Evolutionary conservation across 2,329 filamentous ascomycete species (phyloP), one percentile per base, ranked within the genome.

Genomic region (Pseudogymnoascus sp.): DNA sequence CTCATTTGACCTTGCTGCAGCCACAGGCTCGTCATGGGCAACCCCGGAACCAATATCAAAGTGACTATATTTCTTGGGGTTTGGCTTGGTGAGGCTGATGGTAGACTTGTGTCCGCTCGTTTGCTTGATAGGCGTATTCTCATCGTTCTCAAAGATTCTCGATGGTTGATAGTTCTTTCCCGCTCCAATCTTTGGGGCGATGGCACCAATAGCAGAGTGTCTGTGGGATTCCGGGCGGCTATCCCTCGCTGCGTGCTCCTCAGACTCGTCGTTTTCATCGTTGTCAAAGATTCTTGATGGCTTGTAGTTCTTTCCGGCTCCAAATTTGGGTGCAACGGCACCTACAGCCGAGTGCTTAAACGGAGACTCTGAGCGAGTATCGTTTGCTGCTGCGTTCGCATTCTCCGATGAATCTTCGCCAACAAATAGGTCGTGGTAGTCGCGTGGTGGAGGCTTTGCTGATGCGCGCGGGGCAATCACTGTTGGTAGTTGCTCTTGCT

Each of bases 61-160:
- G 74, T 97, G 93, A 62, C 88, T 79, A 76, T 86, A 97, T 74
- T 91, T 95, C 70, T 84, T 85, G 2, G 89, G 83, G 72, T 94
- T 83, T 6, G 89, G 86, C 69, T 66, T 80, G 69, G 81, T 79
- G 66, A 74, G 76, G 60, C 75, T 75, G 39, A 78, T 77, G 25
- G 72, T 68, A 28, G 74, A 73, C 61, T 74, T 72, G 47, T 70
- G 66, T 37, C 75, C 72, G 54, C 78, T 75, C 76, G 66, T 79
- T 72, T 57, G 73, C 73, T 62, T 76, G 71, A 30, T 78, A 72
- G 18, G 71, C 64, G 20, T 71, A 65, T 74, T 70, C 57, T 84
- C 81, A 22, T 82, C 78, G 60, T 81, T 79, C 11, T 85, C 83
- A 61, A 89, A 89, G 35, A 89, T 76, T 57, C 86, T 84, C 62